Conservation (phyloP, 768 basidiomycete species). For the Leccinum arenicola region DNA sequence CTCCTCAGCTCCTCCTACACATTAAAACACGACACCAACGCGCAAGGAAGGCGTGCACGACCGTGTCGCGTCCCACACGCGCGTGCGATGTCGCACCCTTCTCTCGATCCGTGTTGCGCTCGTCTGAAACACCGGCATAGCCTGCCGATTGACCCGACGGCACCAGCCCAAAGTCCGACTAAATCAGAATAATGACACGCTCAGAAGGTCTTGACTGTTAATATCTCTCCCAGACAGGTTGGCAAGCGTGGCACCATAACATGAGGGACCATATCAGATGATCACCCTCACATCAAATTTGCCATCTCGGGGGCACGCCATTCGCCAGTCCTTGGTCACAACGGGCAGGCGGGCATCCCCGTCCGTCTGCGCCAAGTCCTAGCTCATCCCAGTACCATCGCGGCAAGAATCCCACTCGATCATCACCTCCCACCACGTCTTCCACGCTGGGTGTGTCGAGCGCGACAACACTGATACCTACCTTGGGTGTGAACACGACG, state of each 20-base stretch:
- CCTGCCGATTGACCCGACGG: constrained; percentile 16
- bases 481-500: constrained; percentile 56
- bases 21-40: constrained; percentile 16
- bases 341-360: constrained; percentile 7
- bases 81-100: background rate
- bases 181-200: constrained; percentile 21
- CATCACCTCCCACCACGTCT: constrained; percentile 65
- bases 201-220: constrained; percentile 20
- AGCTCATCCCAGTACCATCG: constrained; percentile 54
- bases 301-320: constrained; percentile 20
- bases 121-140: constrained; percentile 14
- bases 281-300: constrained; percentile 21
- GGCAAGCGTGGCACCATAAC: constrained; percentile 12
- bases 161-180: constrained; percentile 23
- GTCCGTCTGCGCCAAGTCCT: background rate
- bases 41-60: constrained; percentile 5
- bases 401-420: constrained; percentile 78
- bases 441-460: constrained; percentile 48
- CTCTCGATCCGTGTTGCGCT: constrained; percentile 4
- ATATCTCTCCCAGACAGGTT: constrained; percentile 10
- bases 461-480: constrained; percentile 49
- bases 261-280: constrained; percentile 19
- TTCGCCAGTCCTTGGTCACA: constrained; percentile 4
- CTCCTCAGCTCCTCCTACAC: constrained; percentile 1
- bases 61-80: background rate